Evolutionary conservation across 345 rosid species (phyloP).

Genomic region (Capsella bursapastoris): DNA sequence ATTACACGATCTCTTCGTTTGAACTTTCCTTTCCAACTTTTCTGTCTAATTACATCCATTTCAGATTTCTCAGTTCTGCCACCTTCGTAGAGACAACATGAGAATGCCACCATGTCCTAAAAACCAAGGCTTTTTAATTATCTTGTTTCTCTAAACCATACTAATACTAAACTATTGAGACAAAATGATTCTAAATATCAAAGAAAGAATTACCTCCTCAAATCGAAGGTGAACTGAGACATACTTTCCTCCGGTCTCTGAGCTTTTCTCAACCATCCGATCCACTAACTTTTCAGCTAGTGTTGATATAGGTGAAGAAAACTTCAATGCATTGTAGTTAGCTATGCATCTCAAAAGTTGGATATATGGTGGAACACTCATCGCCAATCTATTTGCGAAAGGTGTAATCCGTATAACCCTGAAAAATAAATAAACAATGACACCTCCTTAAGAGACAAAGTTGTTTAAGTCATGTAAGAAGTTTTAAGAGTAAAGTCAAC

Average conservation of each 20-base stretch:
- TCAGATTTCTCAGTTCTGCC: slow-evolving; percentile 73
- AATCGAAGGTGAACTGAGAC: slow-evolving; percentile 87
- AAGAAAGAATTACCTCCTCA: slow-evolving; percentile 69
- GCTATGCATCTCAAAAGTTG: slow-evolving; percentile 87
- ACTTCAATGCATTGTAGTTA: slow-evolving; percentile 82
- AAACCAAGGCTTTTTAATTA: neutral
- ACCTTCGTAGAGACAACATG: slow-evolving; percentile 89
- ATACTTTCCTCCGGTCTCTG: slow-evolving; percentile 73
- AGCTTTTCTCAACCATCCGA: slow-evolving; percentile 79
- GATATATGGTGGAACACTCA: slow-evolving; percentile 85
- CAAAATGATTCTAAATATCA: neutral
- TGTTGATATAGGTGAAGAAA: slow-evolving; percentile 63
- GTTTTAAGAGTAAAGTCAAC: slow-evolving; percentile 29
- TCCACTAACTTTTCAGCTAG: slow-evolving; percentile 67
- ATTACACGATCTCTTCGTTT: slow-evolving; percentile 70
- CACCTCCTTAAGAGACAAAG: neutral
- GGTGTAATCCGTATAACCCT: slow-evolving; percentile 91
- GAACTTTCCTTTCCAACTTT: slow-evolving; percentile 84
- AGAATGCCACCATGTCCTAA: slow-evolving; percentile 99
- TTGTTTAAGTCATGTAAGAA: slow-evolving; percentile 9
- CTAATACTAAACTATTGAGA: neutral
- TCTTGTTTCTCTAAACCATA: neutral
- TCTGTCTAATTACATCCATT: slow-evolving; percentile 72
- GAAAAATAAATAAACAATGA: slow-evolving; percentile 41
- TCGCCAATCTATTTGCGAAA: slow-evolving; percentile 95